These are phyloP conservation scores for Nakazawaea wickerhamii DNA, from an alignment of 805 yeast genomes.

Conservation along the genomic window DNA sequence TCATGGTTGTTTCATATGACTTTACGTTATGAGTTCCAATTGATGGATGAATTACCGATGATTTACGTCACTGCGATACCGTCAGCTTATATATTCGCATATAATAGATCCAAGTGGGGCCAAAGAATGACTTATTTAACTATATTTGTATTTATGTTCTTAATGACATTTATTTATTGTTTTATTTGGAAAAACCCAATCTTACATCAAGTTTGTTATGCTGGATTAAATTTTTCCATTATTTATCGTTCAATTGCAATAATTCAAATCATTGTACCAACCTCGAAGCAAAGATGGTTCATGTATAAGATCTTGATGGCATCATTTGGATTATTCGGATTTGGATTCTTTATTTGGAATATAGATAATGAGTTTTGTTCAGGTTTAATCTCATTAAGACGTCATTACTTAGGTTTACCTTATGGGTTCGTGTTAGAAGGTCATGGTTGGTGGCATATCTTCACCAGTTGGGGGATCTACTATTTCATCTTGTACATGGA, in stretches of 20 bases:
- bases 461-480: constrained; percentile 85
- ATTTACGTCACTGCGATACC: constrained; percentile 97
- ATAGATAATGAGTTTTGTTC: constrained; percentile 77
- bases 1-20: constrained; percentile 98
- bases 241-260: constrained; percentile 47
- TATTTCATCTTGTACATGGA: constrained; percentile 77
- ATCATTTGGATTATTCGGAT: constrained; percentile 40
- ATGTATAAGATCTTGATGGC: constrained; percentile 23
- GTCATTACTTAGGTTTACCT: constrained; percentile 52
- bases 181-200: constrained; percentile 72
- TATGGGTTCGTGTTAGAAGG: constrained; percentile 83
- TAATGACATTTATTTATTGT: constrained; percentile 65
- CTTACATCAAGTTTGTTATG: constrained; percentile 85
- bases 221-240: constrained; percentile 66
- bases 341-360: constrained; percentile 86
- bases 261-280: constrained; percentile 20
- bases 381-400: constrained; percentile 50
- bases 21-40: constrained; percentile 78
- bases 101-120: constrained; percentile 20
- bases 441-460: constrained; percentile 97
- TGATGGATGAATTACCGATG: constrained; percentile 96
- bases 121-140: constrained; percentile 8
- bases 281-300: constrained; percentile 17
- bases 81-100: constrained; percentile 37
- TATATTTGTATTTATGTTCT: constrained; percentile 24